These are phyloP conservation scores for Fusarium tricinctum DNA, from an alignment of 2,329 filamentous ascomycete species.

Conservation along the genomic window DNA sequence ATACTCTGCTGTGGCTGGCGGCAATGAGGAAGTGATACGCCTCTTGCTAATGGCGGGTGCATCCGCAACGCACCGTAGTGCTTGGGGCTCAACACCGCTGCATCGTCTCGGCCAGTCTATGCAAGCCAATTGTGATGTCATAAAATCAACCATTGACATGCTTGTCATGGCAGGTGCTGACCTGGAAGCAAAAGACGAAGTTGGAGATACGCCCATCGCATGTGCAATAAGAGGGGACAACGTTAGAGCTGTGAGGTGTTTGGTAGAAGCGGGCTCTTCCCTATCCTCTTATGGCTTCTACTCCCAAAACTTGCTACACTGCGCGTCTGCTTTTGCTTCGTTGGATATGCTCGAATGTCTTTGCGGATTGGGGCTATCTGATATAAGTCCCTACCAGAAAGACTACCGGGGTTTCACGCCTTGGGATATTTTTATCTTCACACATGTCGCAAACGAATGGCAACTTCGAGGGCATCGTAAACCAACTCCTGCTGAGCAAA, in stretches of 20 bases:
- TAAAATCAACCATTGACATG: neutral
- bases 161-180: conserved; percentile 6
- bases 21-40: neutral
- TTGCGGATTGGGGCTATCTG: neutral
- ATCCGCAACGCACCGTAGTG: neutral
- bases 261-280: conserved; percentile 1
- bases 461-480: fast-evolving
- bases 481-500: neutral
- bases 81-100: fast-evolving
- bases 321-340: fast-evolving
- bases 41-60: conserved; percentile 24
- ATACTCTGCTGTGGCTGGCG: fast-evolving
- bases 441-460: fast-evolving
- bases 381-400: neutral
- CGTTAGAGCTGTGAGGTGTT: fast-evolving
- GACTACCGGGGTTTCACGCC: neutral
- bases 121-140: fast-evolving
- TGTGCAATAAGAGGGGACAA: fast-evolving
- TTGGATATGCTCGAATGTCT: neutral
- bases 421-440: neutral
- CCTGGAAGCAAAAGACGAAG: neutral
- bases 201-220: fast-evolving
- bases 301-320: neutral
- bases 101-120: fast-evolving
- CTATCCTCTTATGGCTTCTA: fast-evolving